These are phyloP conservation scores for Tulasnella sp. DNA, from an alignment of 768 basidiomycete genomes.

Conservation along the genomic window DNA sequence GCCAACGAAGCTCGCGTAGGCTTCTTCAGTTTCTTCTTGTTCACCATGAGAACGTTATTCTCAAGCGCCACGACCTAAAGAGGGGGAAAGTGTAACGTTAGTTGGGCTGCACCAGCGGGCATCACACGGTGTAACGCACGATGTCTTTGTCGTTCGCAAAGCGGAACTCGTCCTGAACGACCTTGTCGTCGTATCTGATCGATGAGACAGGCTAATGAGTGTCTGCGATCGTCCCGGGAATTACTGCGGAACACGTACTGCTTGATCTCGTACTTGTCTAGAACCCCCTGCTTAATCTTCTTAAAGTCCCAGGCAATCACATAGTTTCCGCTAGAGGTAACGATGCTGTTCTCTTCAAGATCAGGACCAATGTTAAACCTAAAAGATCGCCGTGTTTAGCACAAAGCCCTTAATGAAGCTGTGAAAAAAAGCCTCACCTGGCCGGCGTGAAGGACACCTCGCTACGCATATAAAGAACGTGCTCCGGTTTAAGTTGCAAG, in stretches of 20 bases:
- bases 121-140: slow-evolving; percentile 36
- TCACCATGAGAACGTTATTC: slow-evolving; percentile 86
- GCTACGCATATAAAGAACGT: slow-evolving; percentile 89
- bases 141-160: slow-evolving; percentile 97
- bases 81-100: slow-evolving; percentile 1
- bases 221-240: neutral
- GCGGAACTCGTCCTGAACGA: slow-evolving; percentile 96
- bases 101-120: neutral
- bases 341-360: slow-evolving; percentile 87
- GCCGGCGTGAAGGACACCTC: slow-evolving; percentile 86
- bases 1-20: slow-evolving; percentile 48
- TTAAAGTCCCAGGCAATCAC: slow-evolving; percentile 97
- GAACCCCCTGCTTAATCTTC: slow-evolving; percentile 85
- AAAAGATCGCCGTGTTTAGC: slow-evolving; percentile 17
- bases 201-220: neutral
- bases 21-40: slow-evolving; percentile 85
- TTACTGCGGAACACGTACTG: slow-evolving; percentile 36
- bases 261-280: slow-evolving; percentile 94
- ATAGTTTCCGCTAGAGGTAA: slow-evolving; percentile 86
- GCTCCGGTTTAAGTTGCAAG: slow-evolving; percentile 80
- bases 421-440: slow-evolving; percentile 43
- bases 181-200: slow-evolving; percentile 71
- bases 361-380: slow-evolving; percentile 91
- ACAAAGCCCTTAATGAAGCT: neutral
- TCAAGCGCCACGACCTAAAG: slow-evolving; percentile 84